phyloP scores from a whole-genome alignment of 2,329 filamentous ascomycete species.

The Pseudogymnoascus sp. region DNA sequence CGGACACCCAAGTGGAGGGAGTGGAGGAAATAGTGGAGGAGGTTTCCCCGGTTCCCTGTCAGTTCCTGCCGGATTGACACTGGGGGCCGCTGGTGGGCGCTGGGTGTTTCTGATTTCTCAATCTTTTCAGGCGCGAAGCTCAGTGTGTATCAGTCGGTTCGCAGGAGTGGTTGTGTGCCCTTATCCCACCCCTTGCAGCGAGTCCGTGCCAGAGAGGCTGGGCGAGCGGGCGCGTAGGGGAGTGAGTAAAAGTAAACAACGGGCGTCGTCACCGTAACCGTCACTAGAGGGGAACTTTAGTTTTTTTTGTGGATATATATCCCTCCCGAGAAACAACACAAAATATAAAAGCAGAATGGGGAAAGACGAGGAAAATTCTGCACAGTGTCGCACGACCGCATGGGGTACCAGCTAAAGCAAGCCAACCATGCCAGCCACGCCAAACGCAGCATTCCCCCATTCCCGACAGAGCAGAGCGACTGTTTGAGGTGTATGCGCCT shows the following conservation, averaged over 20 bases:
- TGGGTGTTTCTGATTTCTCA: not conserved
- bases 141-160: not conserved
- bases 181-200: not conserved
- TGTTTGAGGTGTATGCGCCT: not conserved
- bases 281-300: not conserved
- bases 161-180: not conserved
- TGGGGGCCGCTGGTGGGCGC: not conserved
- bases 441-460: not conserved
- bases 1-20: conserved; percentile 1
- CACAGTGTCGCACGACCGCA: not conserved
- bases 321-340: not conserved
- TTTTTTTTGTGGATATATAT: not conserved
- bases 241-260: not conserved
- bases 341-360: not conserved
- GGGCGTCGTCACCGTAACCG: conserved; percentile 3
- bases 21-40: conserved; percentile 1
- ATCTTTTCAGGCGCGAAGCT: not conserved
- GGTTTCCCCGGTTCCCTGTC: not conserved
- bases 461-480: not conserved
- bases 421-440: not conserved
- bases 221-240: not conserved
- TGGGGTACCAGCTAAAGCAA: not conserved
- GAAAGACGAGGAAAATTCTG: not conserved
- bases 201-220: not conserved
- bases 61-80: not conserved